These are phyloP conservation scores for Pseudomonodictys pantanalensis DNA, from an alignment of 495 filamentous ascomycete species.

Conservation along the genomic window DNA sequence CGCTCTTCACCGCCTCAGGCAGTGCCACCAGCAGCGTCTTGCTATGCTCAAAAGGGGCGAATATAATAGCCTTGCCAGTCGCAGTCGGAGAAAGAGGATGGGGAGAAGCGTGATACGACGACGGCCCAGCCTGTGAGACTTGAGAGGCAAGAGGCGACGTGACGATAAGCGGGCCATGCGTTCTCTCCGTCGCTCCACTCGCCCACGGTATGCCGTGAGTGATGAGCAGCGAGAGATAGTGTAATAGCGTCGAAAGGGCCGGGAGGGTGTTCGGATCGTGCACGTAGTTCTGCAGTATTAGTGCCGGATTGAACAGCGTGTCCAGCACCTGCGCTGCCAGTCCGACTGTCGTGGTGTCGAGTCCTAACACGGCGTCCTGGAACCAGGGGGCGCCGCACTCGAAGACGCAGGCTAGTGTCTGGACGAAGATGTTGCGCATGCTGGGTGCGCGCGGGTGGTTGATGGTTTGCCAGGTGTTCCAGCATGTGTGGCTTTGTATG, in stretches of 20 bases:
- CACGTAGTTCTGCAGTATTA: constrained; percentile 5
- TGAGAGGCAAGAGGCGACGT: not conserved
- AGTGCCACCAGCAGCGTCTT: constrained; percentile 19
- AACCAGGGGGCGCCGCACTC: constrained; percentile 36
- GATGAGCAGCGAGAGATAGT: constrained; percentile 9
- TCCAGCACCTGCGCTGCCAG: constrained; percentile 4
- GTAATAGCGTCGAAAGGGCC: not conserved
- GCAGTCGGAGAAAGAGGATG: not conserved
- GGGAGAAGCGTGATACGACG: not conserved
- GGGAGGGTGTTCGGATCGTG: not conserved
- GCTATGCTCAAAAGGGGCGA: constrained; percentile 13
- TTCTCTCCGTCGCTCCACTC: constrained; percentile 7
- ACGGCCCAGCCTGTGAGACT: not conserved
- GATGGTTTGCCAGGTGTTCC: constrained; percentile 7
- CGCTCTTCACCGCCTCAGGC: constrained; percentile 8
- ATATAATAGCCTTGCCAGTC: constrained; percentile 17
- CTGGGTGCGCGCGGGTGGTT: constrained; percentile 25
- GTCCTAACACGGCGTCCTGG: constrained; percentile 23
- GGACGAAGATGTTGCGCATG: constrained; percentile 34
- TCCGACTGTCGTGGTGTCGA: not conserved
- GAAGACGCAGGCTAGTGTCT: constrained; percentile 35
- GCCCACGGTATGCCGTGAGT: constrained; percentile 28
- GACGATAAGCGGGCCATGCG: constrained; percentile 13
- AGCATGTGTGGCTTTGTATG: constrained; percentile 8
- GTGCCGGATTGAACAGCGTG: constrained; percentile 11